Conservation (phyloP, 2,329 filamentous ascomycete species). For the Scolecobasidium constrictum region DNA sequence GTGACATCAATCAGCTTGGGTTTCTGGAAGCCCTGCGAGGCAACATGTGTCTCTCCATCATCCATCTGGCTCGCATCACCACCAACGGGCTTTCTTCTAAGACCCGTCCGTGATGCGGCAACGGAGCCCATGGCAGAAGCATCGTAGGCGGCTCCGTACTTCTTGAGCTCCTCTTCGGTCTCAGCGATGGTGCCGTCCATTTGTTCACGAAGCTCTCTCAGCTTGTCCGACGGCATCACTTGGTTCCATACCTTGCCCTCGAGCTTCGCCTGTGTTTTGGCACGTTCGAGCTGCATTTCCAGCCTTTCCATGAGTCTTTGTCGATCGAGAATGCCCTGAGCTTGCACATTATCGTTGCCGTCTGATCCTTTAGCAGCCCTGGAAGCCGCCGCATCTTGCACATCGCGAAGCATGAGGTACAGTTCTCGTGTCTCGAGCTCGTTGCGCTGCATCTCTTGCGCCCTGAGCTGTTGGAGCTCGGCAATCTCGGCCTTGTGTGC, state of each 20-base stretch:
- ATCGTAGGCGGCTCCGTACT: constrained; percentile 24
- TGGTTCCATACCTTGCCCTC: constrained; percentile 86
- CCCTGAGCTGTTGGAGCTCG: constrained; percentile 72
- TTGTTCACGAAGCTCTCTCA: constrained; percentile 83
- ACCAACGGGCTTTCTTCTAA: constrained; percentile 17
- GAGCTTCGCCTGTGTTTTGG: constrained; percentile 95
- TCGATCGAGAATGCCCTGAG: constrained; percentile 88
- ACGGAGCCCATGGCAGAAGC: constrained; percentile 37
- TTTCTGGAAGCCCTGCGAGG: constrained; percentile 51
- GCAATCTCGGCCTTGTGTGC: constrained; percentile 81
- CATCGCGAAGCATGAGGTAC: constrained; percentile 96
- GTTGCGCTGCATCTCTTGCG: constrained; percentile 86
- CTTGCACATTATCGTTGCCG: constrained; percentile 52
- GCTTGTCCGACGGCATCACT: constrained; percentile 76
- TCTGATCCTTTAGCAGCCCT: constrained; percentile 43
- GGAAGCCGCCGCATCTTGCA: constrained; percentile 88
- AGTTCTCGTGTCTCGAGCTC: constrained; percentile 93
- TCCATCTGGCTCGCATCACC: constrained; percentile 12
- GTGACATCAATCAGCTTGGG: constrained; percentile 64
- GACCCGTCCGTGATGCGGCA: constrained; percentile 1
- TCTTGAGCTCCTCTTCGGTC: constrained; percentile 29
- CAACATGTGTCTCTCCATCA: constrained; percentile 23
- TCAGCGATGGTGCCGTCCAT: constrained; percentile 61
- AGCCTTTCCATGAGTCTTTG: constrained; percentile 87
- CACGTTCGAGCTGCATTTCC: constrained; percentile 88